Evolutionary conservation across 2,329 filamentous ascomycete species (phyloP).

Genomic region (Calycina herbarum): DNA sequence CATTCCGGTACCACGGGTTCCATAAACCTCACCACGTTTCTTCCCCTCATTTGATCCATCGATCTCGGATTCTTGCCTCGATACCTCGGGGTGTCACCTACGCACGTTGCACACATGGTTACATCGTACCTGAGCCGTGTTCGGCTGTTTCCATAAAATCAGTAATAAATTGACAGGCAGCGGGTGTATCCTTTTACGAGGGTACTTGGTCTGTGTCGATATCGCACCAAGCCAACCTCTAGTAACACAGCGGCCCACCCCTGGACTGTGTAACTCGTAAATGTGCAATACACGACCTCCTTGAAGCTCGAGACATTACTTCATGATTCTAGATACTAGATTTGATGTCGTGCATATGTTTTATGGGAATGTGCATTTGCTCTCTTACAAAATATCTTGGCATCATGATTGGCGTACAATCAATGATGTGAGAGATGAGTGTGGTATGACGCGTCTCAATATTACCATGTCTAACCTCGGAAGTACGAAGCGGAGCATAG

Average conservation of each 20-base stretch:
- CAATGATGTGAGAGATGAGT: not conserved
- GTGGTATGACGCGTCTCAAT: not conserved
- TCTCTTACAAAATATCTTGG: not conserved
- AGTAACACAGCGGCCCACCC: not conserved
- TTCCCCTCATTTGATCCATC: not conserved
- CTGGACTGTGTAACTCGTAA: not conserved
- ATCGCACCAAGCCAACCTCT: too few relatives aligned
- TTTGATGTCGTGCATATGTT: not conserved
- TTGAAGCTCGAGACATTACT: not conserved
- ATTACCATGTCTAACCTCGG: not conserved
- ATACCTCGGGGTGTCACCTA: not conserved
- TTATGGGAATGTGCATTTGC: not conserved
- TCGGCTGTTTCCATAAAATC: not conserved
- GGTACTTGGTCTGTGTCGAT: too few relatives aligned
- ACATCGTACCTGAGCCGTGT: not conserved
- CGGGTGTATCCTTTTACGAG: not conserved
- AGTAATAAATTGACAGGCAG: not conserved
- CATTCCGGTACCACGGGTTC: not conserved
- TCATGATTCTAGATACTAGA: not conserved
- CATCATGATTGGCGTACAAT: not conserved
- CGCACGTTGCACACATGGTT: not conserved
- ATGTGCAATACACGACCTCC: not conserved
- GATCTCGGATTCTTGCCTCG: not conserved
- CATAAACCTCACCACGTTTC: not conserved
- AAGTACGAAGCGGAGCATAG: not conserved